Percentiles rank a stretch among this genome's conserved stretches.
Conservation (phyloP, 257 asterid species). For the Rubia yunnanensis region DNA sequence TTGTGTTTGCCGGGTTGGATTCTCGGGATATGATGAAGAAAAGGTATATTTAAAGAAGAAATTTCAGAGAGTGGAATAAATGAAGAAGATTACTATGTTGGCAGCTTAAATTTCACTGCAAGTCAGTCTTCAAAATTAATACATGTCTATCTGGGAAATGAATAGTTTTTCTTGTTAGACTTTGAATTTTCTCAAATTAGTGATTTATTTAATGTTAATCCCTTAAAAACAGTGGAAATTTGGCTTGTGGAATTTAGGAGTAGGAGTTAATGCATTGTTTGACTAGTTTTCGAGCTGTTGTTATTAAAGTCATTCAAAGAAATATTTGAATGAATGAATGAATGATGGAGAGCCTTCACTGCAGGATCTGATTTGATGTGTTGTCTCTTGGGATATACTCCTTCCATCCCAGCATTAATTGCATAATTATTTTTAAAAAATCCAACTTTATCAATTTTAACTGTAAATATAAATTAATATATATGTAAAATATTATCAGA, state of each 20-base stretch:
- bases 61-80: no score
- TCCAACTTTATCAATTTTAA: no score
- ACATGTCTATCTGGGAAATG: background rate
- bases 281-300: background rate
- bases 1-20: background rate
- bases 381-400: background rate
- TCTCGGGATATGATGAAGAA: conserved; percentile 22
- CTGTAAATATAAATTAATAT: no score
- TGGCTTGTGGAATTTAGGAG: background rate
- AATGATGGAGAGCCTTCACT: background rate
- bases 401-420: no score
- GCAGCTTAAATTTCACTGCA: conserved; percentile 25
- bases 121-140: conserved; percentile 22
- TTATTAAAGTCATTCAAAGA: background rate
- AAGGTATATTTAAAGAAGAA: conserved; percentile 4
- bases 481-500: no score
- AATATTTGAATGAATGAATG: background rate
- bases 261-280: background rate
- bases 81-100: background rate
- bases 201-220: background rate
- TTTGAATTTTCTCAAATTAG: background rate
- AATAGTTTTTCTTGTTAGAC: background rate
- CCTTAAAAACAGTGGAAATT: background rate
- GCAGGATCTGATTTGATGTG: background rate
- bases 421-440: no score